A percentile compares a stretch with the other conserved stretches of the same genome.
Evolutionary conservation across 129 eudicot species (phyloP).

Genomic region (Chrysanthemum seticuspe): DNA sequence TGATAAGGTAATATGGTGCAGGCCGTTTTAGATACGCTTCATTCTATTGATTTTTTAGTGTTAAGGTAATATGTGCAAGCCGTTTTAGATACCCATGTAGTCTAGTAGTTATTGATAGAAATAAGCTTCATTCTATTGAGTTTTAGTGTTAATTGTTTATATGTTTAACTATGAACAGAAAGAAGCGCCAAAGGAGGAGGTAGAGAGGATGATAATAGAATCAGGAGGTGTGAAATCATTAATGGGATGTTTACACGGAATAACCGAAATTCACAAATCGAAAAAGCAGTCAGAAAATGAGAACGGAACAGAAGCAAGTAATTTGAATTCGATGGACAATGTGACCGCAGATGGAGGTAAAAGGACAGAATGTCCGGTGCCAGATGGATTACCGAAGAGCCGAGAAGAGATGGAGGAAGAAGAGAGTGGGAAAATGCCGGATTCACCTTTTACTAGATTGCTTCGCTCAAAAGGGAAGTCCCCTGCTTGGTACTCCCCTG

Average conservation of each 20-base stretch:
- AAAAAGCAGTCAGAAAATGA: conserved; percentile 23
- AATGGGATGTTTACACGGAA: conserved; percentile 34
- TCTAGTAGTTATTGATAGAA: too few species aligned
- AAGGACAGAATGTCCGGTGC: conserved; percentile 24
- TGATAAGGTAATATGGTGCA: too few species aligned
- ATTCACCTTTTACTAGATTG: conserved; percentile 35
- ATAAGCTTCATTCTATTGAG: too few species aligned
- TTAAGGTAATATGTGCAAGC: too few species aligned
- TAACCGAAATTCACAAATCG: conserved; percentile 30
- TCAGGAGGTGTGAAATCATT: conserved; percentile 36
- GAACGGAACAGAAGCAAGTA: not conserved
- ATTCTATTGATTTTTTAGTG: too few species aligned
- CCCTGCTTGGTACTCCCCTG: conserved; percentile 43
- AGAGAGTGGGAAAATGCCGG: conserved; percentile 36
- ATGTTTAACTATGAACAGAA: conserved; percentile 20
- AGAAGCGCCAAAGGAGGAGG: conserved; percentile 39
- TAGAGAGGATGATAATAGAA: conserved; percentile 37
- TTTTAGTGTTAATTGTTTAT: not conserved
- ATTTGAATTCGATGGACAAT: conserved; percentile 2
- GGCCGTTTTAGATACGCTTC: too few species aligned
- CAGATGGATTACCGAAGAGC: conserved; percentile 35
- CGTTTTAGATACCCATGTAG: too few species aligned
- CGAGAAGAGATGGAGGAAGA: conserved; percentile 40
- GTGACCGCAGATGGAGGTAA: not conserved
- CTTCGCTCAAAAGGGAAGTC: conserved; percentile 38